These are phyloP conservation scores for Macadamia tetraphylla DNA, from an alignment of 164 flowering plant genomes.

Conservation along the genomic window DNA sequence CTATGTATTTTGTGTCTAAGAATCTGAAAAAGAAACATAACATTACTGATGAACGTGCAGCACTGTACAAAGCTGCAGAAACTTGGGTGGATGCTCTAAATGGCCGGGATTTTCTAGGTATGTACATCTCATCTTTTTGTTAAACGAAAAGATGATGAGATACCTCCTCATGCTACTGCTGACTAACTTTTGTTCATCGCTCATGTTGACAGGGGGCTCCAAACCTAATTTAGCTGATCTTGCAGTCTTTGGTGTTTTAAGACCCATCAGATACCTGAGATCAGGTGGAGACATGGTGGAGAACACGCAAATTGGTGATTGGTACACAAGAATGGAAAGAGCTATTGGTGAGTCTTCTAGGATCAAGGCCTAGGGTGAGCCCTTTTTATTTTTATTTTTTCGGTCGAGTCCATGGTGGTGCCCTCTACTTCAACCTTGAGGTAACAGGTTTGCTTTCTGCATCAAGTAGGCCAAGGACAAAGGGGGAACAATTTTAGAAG, in stretches of 20 bases:
- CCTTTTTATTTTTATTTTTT: background rate
- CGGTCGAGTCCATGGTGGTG: background rate
- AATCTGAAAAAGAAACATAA: constrained; percentile 78
- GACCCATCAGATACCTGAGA: constrained; percentile 73
- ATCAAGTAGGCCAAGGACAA: too few species aligned
- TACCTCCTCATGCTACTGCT: background rate
- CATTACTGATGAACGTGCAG: constrained; percentile 77
- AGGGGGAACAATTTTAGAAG: too few species aligned
- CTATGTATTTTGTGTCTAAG: constrained; percentile 92
- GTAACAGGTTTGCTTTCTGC: too few species aligned
- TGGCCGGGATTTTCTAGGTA: constrained; percentile 73
- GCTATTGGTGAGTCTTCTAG: constrained; percentile 63
- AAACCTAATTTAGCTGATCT: constrained; percentile 86
- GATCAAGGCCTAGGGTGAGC: constrained; percentile 21
- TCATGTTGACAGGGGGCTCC: constrained; percentile 50
- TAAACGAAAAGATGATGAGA: background rate
- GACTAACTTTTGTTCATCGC: background rate
- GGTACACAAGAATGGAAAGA: constrained; percentile 77
- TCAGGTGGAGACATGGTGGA: constrained; percentile 94
- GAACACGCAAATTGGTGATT: constrained; percentile 73
- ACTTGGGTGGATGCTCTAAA: constrained; percentile 86
- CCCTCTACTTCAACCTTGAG: constrained; percentile 16
- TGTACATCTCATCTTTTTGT: constrained; percentile 8
- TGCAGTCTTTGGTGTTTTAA: constrained; percentile 84
- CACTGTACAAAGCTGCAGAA: constrained; percentile 84